phyloP scores from a whole-genome alignment of 2,329 filamentous ascomycete species.

The Scedosporium apiospermum region DNA sequence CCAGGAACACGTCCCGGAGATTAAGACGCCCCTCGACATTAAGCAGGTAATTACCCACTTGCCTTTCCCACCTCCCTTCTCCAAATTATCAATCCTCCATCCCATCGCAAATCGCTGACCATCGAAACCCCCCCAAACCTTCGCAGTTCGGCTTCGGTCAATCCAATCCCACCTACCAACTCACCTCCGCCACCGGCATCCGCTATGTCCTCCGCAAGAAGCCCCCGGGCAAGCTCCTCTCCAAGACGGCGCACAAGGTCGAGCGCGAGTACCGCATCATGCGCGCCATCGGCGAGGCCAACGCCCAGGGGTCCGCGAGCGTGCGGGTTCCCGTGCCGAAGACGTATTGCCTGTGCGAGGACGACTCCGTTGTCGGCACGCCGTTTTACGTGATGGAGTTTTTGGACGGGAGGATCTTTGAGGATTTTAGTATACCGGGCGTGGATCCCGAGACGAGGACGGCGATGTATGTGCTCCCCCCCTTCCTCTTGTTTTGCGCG shows the following conservation, averaged over 20 bases:
- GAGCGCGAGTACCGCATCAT: conserved; percentile 93
- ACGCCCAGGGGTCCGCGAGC: conserved; percentile 20
- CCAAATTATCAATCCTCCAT: neutral
- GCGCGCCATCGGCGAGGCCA: conserved; percentile 65
- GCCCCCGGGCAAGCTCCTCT: conserved; percentile 87
- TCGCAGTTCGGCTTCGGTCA: conserved; percentile 89
- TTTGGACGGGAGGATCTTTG: conserved; percentile 85
- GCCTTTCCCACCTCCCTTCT: neutral
- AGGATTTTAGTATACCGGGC: conserved; percentile 73
- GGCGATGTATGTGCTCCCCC: conserved; percentile 40
- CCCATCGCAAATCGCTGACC: neutral
- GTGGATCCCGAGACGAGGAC: conserved; percentile 59
- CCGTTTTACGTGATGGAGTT: conserved; percentile 98
- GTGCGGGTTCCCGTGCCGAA: conserved; percentile 68
- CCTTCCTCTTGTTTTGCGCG: neutral
- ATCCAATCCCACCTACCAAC: conserved; percentile 92
- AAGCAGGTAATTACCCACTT: conserved; percentile 58
- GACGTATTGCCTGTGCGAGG: conserved; percentile 78
- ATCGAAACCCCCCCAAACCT: too few species aligned
- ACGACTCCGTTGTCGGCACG: conserved; percentile 70
- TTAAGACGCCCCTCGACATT: conserved; percentile 73
- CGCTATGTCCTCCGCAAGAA: conserved; percentile 95
- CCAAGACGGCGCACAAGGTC: conserved; percentile 89
- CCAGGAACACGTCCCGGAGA: conserved; percentile 65
- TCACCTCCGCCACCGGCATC: conserved; percentile 60